phyloP scores from a whole-genome alignment of 2,329 filamentous ascomycete genomes.

The Neocatenulostroma microsporum region DNA sequence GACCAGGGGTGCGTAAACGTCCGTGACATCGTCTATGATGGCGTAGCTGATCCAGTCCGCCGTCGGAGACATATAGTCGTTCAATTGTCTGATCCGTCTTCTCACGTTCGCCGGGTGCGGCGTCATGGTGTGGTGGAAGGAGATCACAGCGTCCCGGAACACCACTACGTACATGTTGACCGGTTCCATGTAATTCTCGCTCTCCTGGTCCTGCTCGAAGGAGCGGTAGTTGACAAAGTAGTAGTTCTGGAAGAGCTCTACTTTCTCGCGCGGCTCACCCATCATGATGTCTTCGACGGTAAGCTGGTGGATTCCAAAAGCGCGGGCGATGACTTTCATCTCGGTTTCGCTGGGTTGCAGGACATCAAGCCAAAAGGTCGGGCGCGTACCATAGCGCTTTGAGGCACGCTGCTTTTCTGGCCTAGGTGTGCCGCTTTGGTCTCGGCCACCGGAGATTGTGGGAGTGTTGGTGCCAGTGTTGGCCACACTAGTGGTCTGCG shows the following conservation, averaged over 20 bases:
- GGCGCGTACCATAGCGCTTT: conserved; percentile 61
- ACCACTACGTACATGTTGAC: conserved; percentile 97
- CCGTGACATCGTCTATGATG: conserved; percentile 96
- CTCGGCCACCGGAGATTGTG: conserved; percentile 8
- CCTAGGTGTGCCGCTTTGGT: conserved; percentile 6
- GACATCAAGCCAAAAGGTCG: conserved; percentile 98
- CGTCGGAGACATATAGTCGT: conserved; percentile 89
- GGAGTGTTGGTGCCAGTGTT: conserved; percentile 45
- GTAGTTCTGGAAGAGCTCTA: conserved; percentile 93
- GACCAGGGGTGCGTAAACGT: conserved; percentile 87
- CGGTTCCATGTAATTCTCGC: conserved; percentile 79
- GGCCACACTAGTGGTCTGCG: too few relatives aligned
- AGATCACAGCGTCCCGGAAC: conserved; percentile 88
- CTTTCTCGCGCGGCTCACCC: conserved; percentile 94
- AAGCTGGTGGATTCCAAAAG: conserved; percentile 90
- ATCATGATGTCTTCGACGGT: conserved; percentile 95
- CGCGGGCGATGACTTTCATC: conserved; percentile 78
- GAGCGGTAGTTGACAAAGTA: conserved; percentile 98
- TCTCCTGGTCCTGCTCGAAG: conserved; percentile 68
- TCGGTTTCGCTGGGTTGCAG: conserved; percentile 85
- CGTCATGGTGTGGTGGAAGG: conserved; percentile 86
- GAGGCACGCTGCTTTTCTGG: background rate
- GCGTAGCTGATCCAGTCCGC: conserved; percentile 99
- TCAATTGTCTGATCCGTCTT: conserved; percentile 81
- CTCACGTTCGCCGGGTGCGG: conserved; percentile 82